Percentiles rank a stretch among this genome's conserved stretches.
These are phyloP conservation scores for Leishmania martiniquensis DNA, from an alignment of 208 protist genomes.

Conservation along the genomic window DNA sequence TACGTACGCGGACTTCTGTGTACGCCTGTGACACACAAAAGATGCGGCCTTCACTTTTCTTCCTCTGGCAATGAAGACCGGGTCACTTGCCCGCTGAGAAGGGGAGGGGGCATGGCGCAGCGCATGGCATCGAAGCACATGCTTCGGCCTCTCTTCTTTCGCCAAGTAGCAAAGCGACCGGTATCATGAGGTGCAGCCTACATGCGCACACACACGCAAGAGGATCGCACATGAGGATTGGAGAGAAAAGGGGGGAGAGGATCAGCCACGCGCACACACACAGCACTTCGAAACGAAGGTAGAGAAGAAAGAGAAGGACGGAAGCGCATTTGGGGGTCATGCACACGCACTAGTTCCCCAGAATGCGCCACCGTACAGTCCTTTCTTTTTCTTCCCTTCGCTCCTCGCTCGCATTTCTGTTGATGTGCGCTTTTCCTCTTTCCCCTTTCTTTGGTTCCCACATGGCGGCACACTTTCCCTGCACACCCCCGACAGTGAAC, in stretches of 20 bases:
- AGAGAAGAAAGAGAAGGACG: background rate
- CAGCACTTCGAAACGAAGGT: background rate
- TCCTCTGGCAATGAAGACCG: background rate
- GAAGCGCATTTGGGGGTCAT: constrained; percentile 6
- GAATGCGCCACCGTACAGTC: too few relatives aligned
- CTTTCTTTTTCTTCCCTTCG: background rate
- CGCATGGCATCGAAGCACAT: background rate
- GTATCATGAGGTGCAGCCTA: background rate
- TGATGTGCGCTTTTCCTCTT: background rate
- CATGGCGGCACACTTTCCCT: background rate
- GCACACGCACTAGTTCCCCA: constrained; percentile 15
- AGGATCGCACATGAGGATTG: background rate
- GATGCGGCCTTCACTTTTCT: background rate
- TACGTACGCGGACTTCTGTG: background rate
- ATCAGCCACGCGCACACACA: background rate
- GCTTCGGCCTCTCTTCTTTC: background rate
- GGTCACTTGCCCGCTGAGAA: background rate
- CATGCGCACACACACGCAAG: background rate
- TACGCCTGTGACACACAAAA: background rate
- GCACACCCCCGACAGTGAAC: background rate
- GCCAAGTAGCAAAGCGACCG: background rate
- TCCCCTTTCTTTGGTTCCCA: background rate
- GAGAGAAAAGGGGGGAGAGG: background rate
- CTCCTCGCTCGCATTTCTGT: background rate
- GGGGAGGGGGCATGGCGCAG: background rate